Evolutionary conservation across 1,139 yeast genomes (phyloP), one percentile per base, ranked within the genome.

Genomic region (Yamadazyma songkhlaensis): DNA sequence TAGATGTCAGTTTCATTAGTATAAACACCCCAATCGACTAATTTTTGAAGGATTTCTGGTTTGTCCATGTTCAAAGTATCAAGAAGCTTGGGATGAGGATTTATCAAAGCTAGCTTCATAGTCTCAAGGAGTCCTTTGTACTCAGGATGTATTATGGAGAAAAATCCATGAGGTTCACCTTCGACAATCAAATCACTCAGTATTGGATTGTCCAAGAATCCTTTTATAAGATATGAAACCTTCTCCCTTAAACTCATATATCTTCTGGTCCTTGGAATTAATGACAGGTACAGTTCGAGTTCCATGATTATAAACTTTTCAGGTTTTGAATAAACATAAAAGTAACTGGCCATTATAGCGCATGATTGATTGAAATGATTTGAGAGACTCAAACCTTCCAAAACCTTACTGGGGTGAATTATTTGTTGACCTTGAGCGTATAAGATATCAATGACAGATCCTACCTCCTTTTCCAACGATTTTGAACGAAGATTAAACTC

Each of bases 21-120:
- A 44, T 59, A 67, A 3, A 70, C 47, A 2, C 60, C 55, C 17
- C 58, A 36, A 2, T 47, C 37, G n/a, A 43, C 40, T 9, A 30
- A 21, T n/a, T 20, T 20, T 6, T 10, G 25, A 13, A 20, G 15
- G 3, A 21, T 22, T 21, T 20, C 5, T 6, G 13, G 3, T 12
- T 20, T 10, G 20, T 22, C 14, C 25, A 10, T 8, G n/a, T 13
- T 13, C 13, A 69, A 50, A 3, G 35, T 30, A 1, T 34, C 27
- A 17, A 53, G 31, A 2, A 68, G 37, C 4, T 36, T 27, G 2
- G 57, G 49, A 43, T 68, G 72, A 1, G 76, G 76, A 42, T 65
- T 67, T 3, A 65, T 44, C 1, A 62, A 37, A 9, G 51, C 55
- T 32, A 55, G 59, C 42, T 67, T 67, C 43, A 70, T 40, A 6